Percentiles rank a stretch among this genome's conserved stretches.
Conservation (phyloP, 768 basidiomycete species). For the Paxillus involutus region DNA sequence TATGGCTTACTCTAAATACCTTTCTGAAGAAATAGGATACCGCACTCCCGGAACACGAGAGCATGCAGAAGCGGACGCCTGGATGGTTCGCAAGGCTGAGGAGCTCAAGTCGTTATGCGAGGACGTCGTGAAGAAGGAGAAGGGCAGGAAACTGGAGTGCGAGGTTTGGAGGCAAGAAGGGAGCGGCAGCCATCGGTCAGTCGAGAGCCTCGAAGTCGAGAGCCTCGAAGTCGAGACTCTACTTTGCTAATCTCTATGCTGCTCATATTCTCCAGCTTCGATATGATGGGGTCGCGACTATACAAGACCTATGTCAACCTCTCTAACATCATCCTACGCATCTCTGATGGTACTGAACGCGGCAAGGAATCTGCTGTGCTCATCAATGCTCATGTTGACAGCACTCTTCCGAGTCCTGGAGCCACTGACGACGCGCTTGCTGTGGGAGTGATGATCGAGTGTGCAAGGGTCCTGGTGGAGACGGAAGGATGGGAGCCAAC, state of each 20-base stretch:
- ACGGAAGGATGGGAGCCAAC: slow-evolving; percentile 71
- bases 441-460: slow-evolving; percentile 91
- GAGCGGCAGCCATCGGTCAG: slow-evolving; percentile 83
- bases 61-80: slow-evolving; percentile 81
- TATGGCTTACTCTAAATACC: slow-evolving; percentile 57
- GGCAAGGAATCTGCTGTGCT: slow-evolving; percentile 83
- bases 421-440: slow-evolving; percentile 88
- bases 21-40: slow-evolving; percentile 88
- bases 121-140: slow-evolving; percentile 40
- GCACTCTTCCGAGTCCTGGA: slow-evolving; percentile 85
- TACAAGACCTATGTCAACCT: slow-evolving; percentile 87
- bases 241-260: not conserved
- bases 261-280: slow-evolving; percentile 57
- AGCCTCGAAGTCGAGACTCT: not conserved
- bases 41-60: slow-evolving; percentile 90
- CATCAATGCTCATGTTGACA: slow-evolving; percentile 88
- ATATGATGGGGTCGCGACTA: slow-evolving; percentile 83
- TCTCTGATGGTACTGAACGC: slow-evolving; percentile 72
- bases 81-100: slow-evolving; percentile 72
- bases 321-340: slow-evolving; percentile 85
- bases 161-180: slow-evolving; percentile 92
- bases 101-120: slow-evolving; percentile 65
- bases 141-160: slow-evolving; percentile 69
- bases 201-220: slow-evolving; percentile 3
- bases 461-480: slow-evolving; percentile 69